Evolutionary conservation across 2,329 filamentous ascomycete genomes (phyloP), one percentile per base, ranked within the genome.

Genomic region (Bertia moriformis): DNA sequence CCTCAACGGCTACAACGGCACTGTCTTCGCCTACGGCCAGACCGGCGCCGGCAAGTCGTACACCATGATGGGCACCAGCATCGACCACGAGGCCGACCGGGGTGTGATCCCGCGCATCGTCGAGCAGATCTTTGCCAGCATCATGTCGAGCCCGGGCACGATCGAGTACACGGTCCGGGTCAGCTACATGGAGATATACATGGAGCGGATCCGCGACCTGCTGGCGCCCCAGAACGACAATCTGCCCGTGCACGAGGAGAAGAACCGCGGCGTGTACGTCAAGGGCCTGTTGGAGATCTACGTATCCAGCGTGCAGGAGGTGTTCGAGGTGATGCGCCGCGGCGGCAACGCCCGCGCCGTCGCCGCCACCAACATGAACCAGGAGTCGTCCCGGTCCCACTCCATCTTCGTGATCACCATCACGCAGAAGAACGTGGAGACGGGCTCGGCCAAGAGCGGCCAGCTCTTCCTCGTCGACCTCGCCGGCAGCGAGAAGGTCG

Each of bases 181-280:
- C 54, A 94, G 87, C 60, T 96, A 96, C 62, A 95, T 98, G 88
- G 91, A 98, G 62, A 96, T 98, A 47, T 98, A 98, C 67, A 98
- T 96, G 91, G 91, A 98, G 65, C 78, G 83, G 49, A 96, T 98
- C 57, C 78, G 89, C 52, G 91, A 98, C 75, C 63, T 98, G 52
- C 66, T 98, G 46, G 78, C 82, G 18, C 91, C 91, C 7, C 83
- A 88, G 43, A 94, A 96, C 60, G 89, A 95, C 64, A 96, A 96
- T 55, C 67, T 98, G 39, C 88, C 89, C 0, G 80, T 96, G n/a
- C 91, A 96, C 62, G 91, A 98, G 54, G 91, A 96, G 61, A 94
- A 95, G 71, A 91, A 82, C 55, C 73, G 85, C 43, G 91, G 91
- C 40, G 89, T 96, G 1, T 96, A 96, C 53, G 91, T 96, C 52